Percentiles rank a stretch among this genome's conserved stretches.
Conservation (phyloP, 106 monocot species). For the Dioscorea dumetorum region DNA sequence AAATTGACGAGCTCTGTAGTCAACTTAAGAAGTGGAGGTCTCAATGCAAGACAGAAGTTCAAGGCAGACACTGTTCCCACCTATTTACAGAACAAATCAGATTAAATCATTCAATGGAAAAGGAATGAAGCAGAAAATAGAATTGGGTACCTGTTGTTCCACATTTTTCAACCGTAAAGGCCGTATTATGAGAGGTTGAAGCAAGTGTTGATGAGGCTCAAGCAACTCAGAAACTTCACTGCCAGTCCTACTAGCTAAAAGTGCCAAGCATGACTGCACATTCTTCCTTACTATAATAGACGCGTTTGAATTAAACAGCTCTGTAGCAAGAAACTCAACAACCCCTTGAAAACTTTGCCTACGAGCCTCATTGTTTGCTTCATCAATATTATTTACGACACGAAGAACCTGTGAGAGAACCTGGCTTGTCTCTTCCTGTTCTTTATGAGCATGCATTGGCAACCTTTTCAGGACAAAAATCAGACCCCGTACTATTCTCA, state of each 20-base stretch:
- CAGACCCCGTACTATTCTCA: conserved; percentile 77
- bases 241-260: conserved; percentile 93
- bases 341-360: conserved; percentile 95
- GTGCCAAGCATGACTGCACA: conserved; percentile 85
- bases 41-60: conserved; percentile 90
- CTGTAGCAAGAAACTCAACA: conserved; percentile 86
- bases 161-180: conserved; percentile 80
- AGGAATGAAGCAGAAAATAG: not conserved
- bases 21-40: conserved; percentile 96
- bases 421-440: conserved; percentile 97
- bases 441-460: conserved; percentile 87
- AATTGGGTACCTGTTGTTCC: conserved; percentile 75
- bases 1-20: conserved; percentile 90
- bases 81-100: conserved; percentile 26
- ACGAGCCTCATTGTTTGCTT: conserved; percentile 89
- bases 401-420: conserved; percentile 94
- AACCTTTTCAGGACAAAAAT: conserved; percentile 91
- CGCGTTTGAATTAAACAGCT: conserved; percentile 96
- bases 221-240: conserved; percentile 98
- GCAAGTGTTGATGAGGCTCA: conserved; percentile 76
- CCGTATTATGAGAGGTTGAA: conserved; percentile 88
- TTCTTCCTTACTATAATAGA: conserved; percentile 84
- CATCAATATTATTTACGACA: conserved; percentile 92
- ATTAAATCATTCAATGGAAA: not conserved
- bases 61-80: conserved; percentile 95